phyloP scores from a whole-genome alignment of 331 rosid species.

The Arachis monticola region DNA sequence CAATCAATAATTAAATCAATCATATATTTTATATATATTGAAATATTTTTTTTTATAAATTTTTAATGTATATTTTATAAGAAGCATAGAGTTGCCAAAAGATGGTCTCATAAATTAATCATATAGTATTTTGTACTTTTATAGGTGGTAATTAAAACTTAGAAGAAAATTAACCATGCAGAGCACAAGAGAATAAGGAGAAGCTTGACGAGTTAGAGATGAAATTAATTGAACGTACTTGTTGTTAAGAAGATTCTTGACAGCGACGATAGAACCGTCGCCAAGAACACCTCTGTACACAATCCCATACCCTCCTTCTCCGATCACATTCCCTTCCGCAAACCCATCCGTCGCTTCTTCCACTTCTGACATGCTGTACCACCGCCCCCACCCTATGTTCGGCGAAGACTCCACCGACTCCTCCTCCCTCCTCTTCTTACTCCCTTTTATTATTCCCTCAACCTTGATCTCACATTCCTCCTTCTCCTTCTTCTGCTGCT shows the following conservation, averaged over 20 bases:
- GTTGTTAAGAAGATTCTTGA: constrained; percentile 92
- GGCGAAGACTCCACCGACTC: constrained; percentile 61
- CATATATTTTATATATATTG: too few relatives aligned
- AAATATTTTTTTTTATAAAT: too few relatives aligned
- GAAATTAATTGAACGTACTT: constrained; percentile 63
- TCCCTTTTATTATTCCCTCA: constrained; percentile 32
- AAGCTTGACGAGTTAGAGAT: not conserved
- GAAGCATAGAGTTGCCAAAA: too few relatives aligned
- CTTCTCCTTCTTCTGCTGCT: constrained; percentile 14
- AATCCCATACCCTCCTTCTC: constrained; percentile 97
- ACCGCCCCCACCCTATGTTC: constrained; percentile 96
- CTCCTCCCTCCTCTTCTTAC: constrained; percentile 19
- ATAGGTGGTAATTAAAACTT: too few relatives aligned
- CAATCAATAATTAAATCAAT: too few relatives aligned
- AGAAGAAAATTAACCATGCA: not conserved
- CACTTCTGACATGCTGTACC: constrained; percentile 82
- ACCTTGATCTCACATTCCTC: constrained; percentile 21
- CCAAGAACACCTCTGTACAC: constrained; percentile 69
- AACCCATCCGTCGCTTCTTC: constrained; percentile 72
- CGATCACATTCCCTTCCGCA: constrained; percentile 69
- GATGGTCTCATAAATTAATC: not conserved
- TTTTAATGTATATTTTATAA: too few relatives aligned
- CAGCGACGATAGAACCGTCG: constrained; percentile 90
- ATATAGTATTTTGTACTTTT: not conserved
- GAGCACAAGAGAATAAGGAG: not conserved